These are phyloP conservation scores for Pleurotus giganteus DNA, from an alignment of 768 basidiomycete species.

Conservation along the genomic window DNA sequence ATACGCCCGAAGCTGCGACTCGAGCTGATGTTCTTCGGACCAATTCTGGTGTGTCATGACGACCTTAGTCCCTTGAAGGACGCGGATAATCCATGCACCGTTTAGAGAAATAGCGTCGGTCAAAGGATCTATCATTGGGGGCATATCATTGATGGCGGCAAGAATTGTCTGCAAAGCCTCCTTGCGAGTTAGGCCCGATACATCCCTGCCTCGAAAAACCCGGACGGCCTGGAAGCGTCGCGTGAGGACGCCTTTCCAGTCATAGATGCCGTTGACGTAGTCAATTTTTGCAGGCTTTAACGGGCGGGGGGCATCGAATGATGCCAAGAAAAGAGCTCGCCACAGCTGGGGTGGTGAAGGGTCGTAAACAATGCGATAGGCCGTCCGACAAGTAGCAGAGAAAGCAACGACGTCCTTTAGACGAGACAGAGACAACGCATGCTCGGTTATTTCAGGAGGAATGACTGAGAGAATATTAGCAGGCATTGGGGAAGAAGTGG, in stretches of 20 bases:
- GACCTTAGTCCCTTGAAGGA: conserved; percentile 38
- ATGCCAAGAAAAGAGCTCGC: conserved; percentile 60
- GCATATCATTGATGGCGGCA: conserved; percentile 34
- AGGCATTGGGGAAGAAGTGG: conserved; percentile 11
- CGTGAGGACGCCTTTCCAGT: conserved; percentile 37
- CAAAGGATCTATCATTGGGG: conserved; percentile 20
- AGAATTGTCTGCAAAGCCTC: conserved; percentile 39
- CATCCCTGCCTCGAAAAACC: conserved; percentile 16
- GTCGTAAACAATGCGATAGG: conserved; percentile 47
- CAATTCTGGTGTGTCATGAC: conserved; percentile 2
- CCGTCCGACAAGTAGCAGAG: conserved; percentile 49
- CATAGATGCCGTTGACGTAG: neutral
- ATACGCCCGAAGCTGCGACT: conserved; percentile 34
- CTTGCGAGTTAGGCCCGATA: conserved; percentile 23
- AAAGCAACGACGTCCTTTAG: conserved; percentile 60
- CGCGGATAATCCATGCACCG: conserved; percentile 42
- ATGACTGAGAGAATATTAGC: conserved; percentile 29
- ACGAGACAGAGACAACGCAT: conserved; percentile 52
- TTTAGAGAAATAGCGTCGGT: conserved; percentile 34
- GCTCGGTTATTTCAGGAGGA: conserved; percentile 60
- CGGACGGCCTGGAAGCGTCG: conserved; percentile 40
- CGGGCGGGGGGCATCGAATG: conserved; percentile 68
- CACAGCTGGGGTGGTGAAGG: conserved; percentile 60
- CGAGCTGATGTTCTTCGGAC: conserved; percentile 15
- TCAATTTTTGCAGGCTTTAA: conserved; percentile 4